phyloP scores from a whole-genome alignment of 202 grass and related monocot genomes.

The Setaria italica region DNA sequence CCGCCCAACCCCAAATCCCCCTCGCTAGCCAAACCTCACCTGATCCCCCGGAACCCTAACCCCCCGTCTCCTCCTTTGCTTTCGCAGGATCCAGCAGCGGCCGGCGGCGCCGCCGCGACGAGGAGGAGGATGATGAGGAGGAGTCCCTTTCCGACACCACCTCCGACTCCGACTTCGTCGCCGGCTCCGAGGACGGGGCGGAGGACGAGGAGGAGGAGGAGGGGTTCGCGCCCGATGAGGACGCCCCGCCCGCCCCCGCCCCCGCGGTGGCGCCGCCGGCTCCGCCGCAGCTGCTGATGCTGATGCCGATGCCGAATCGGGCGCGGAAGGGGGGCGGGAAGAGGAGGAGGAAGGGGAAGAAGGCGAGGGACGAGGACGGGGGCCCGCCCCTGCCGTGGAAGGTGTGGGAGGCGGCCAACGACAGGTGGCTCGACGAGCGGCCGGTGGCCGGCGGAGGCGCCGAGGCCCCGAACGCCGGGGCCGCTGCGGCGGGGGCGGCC shows the following conservation, averaged over 20 bases:
- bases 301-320: background rate
- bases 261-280: background rate
- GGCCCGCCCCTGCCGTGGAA: slow-evolving; percentile 58
- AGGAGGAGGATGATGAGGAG: slow-evolving; percentile 16
- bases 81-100: slow-evolving; percentile 37
- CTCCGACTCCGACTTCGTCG: slow-evolving; percentile 55
- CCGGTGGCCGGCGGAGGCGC: background rate
- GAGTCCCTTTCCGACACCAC: slow-evolving; percentile 35
- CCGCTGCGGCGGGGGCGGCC: background rate
- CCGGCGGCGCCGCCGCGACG: slow-evolving; percentile 37
- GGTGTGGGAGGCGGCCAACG: slow-evolving; percentile 66
- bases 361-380: background rate
- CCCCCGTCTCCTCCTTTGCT: background rate
- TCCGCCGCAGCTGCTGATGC: background rate
- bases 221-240: slow-evolving; percentile 35
- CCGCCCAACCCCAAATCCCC: background rate
- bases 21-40: background rate
- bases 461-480: background rate
- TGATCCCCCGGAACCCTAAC: background rate
- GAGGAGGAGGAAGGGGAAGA: slow-evolving; percentile 40
- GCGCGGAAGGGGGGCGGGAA: background rate
- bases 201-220: slow-evolving; percentile 43
- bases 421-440: slow-evolving; percentile 59
- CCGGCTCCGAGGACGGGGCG: background rate
- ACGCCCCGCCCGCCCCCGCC: background rate